Percentiles rank a stretch among this genome's conserved stretches.
phyloP scores from a whole-genome alignment of 768 basidiomycete genomes.

The Pseudohyphozyma bogoriensis region DNA sequence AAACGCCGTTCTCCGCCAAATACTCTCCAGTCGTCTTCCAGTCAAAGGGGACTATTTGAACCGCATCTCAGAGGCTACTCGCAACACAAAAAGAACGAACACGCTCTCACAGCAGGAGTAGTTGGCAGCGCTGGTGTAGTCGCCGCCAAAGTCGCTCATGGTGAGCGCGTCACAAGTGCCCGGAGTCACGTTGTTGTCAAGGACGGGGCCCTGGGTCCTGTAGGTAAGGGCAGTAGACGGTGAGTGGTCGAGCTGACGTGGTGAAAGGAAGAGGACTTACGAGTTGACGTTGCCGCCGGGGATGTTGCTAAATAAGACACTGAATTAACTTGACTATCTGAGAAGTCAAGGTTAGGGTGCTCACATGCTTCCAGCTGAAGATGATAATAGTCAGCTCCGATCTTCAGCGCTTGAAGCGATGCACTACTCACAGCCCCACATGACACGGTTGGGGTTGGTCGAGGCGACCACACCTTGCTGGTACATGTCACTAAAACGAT shows the following conservation, averaged over 20 bases:
- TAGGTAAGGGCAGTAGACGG: too few relatives aligned
- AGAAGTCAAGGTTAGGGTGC: too few relatives aligned
- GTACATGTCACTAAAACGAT: constrained; percentile 30
- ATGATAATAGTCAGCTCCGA: too few relatives aligned
- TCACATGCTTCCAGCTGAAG: too few relatives aligned
- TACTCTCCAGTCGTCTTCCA: not conserved
- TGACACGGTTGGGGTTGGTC: constrained; percentile 13
- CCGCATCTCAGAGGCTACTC: too few relatives aligned
- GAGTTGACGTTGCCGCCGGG: constrained; percentile 19
- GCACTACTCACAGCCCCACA: constrained; percentile 2
- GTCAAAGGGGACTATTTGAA: not conserved
- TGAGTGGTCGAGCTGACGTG: too few relatives aligned
- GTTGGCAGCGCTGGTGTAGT: not conserved
- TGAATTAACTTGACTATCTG: too few relatives aligned
- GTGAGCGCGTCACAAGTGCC: not conserved
- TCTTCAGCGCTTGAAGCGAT: too few relatives aligned
- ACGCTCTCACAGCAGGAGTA: not conserved
- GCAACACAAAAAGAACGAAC: too few relatives aligned
- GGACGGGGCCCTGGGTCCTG: constrained; percentile 8
- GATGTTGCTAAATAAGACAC: constrained; percentile 21
- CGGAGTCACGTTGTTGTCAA: constrained; percentile 23
- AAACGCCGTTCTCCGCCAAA: not conserved
- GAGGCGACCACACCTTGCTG: constrained; percentile 14
- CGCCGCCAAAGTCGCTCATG: too few relatives aligned
- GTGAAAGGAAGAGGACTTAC: too few relatives aligned